Evolutionary conservation across 208 protist species (phyloP), one percentile per base, ranked within the genome.

Genomic region (Trypanosoma avium): DNA sequence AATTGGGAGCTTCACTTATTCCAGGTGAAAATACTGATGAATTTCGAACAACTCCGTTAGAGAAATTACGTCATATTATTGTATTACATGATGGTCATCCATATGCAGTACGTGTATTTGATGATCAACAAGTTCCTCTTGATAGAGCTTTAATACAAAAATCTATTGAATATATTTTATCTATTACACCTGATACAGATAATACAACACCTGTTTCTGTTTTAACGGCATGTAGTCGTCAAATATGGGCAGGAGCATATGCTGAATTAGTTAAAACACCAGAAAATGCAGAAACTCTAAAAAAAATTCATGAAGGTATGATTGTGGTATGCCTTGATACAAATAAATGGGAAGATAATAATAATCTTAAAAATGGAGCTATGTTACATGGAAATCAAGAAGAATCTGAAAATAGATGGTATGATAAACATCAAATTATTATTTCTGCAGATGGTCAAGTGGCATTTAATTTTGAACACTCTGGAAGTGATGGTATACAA

Each of bases 341-440:
- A 27, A 42, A 65, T 30, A 67, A 62, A 35, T 92, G 86, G 86
- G 71, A 64, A 9, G 56, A 45, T 21, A 60, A 83, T 46, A 54
- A 69, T 33, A 69, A 52, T 8, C 58, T 86, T 29, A 77, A 73
- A 30, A 77, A 86, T 52, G 73, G 73, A 10, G 63, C 84, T 12
- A 81, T 79, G 26, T 64, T 96, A 55, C 86, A 92, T 60, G 90
- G 90, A 12, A 70, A 77, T 46, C 61, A 64, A 47, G 77, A 90
- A 47, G 90, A 96, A 67, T 13, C 81, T 40, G 88, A 96, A 71
- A 96, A 97, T 75, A 84, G 92, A 45, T 97, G 92, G 87, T 97
- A 93, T 70, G 92, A 97, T 78, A 97, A 95, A 70, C 86, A 97
- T 56, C 91, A 97, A 75, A 52, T 95, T 42, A 92, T 95, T 67